Evolutionary conservation across 345 rosid species (phyloP), one percentile per base, ranked within the genome.

Genomic region (Citrus reticulata): DNA sequence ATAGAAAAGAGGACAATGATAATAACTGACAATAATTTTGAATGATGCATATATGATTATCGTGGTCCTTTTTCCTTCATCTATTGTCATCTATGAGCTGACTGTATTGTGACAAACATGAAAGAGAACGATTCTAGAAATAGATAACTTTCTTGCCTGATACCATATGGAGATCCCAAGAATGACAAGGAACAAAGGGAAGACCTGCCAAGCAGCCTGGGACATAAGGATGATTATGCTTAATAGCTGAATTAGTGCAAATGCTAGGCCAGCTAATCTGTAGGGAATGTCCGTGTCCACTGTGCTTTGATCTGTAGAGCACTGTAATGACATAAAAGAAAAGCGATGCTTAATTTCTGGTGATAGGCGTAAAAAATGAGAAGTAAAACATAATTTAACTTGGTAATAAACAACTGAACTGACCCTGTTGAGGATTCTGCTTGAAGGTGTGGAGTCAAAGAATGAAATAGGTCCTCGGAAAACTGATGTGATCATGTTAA

Each of bases 221-320:
- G 91, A 92, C 92, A 91, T 88, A 30, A 92, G 87, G 67, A 88
- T 65, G 67, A 90, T 83, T 68, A 92, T 82, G 83, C 94, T 91
- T 30, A 92, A 67, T 34, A 92, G 85, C 88, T 89, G 93, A 83
- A 92, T 90, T 7, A 89, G 86, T n/a, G 94, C 97, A 83, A 90
- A 89, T 79, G 90, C 92, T 66, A 92, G 68, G 63, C 97, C 97
- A 3, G 93, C 94, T 76, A 92, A 81, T 80, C 94, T 88, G 85
- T 87, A 91, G 8, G 97, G 94, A 80, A 92, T 91, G 81, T 92
- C 93, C 6, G 91, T 88, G 83, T 92, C 94, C 54, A 92, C 88
- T 30, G 89, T 87, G 85, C 91, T 87, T 85, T 92, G 97, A 82
- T 92, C 94, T 19, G 86, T 89, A 4, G 94, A 92, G 69, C 94